These are phyloP conservation scores for Ophiocordyceps camponoti-saundersi DNA, from an alignment of 2,329 filamentous ascomycete genomes.

Conservation along the genomic window DNA sequence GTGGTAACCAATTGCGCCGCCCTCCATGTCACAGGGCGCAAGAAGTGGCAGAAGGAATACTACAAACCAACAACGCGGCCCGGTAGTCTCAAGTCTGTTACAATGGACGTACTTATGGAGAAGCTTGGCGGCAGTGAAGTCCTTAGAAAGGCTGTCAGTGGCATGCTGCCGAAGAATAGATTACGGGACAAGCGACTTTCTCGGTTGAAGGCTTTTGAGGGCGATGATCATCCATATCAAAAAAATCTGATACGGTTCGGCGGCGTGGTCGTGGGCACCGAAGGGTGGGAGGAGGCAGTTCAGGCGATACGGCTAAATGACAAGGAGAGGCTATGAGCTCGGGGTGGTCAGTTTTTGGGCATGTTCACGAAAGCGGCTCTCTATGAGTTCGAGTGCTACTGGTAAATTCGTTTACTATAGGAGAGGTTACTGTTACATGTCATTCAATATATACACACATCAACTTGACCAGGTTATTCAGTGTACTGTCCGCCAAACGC, in stretches of 20 bases:
- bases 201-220: slow-evolving; percentile 89
- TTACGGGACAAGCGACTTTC: slow-evolving; percentile 75
- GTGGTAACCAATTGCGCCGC: slow-evolving; percentile 82
- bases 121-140: slow-evolving; percentile 92
- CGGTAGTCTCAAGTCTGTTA: slow-evolving; percentile 71
- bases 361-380: background rate
- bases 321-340: slow-evolving; percentile 29
- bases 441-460: background rate
- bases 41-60: slow-evolving; percentile 88
- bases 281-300: slow-evolving; percentile 35
- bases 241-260: slow-evolving; percentile 65
- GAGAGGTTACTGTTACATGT: background rate
- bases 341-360: background rate
- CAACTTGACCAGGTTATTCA: background rate
- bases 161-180: slow-evolving; percentile 96
- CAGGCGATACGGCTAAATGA: slow-evolving; percentile 32
- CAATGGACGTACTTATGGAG: slow-evolving; percentile 86
- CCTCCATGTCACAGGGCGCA: slow-evolving; percentile 77
- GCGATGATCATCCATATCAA: slow-evolving; percentile 81
- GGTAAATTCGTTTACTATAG: background rate
- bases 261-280: slow-evolving; percentile 35
- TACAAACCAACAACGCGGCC: slow-evolving; percentile 88
- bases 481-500: background rate
- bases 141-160: slow-evolving; percentile 76
- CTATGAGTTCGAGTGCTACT: background rate